phyloP scores from a whole-genome alignment of 768 basidiomycete species.

The Coprinopsis strossmayeri region DNA sequence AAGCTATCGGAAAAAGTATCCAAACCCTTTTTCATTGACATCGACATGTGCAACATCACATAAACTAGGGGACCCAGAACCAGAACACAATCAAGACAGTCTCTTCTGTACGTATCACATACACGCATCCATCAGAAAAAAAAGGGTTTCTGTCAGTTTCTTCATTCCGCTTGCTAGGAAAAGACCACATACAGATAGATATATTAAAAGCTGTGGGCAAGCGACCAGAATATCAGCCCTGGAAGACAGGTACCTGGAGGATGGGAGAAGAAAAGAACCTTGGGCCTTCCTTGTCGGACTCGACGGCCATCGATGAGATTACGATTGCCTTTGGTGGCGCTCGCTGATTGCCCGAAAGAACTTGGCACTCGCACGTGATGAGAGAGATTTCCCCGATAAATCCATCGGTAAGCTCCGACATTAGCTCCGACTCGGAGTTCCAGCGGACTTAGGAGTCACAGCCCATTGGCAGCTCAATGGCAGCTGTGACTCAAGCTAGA shows the following conservation, averaged over 20 bases:
- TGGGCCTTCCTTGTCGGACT: too few relatives aligned
- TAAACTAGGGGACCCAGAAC: not conserved
- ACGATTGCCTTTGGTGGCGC: too few relatives aligned
- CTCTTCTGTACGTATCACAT: too few relatives aligned
- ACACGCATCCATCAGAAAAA: too few relatives aligned
- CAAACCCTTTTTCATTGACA: not conserved
- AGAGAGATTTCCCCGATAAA: slow-evolving; percentile 3
- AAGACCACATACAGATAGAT: too few relatives aligned
- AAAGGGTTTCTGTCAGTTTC: too few relatives aligned
- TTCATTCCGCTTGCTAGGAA: too few relatives aligned
- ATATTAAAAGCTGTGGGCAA: not conserved
- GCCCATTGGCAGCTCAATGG: too few relatives aligned
- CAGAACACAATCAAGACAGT: too few relatives aligned
- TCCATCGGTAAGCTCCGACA: not conserved
- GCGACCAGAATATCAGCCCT: not conserved
- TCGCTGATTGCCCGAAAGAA: too few relatives aligned
- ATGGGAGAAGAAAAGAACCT: not conserved
- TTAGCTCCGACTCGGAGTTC: not conserved
- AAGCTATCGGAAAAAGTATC: not conserved
- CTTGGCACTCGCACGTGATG: not conserved
- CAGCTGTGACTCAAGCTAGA: too few relatives aligned
- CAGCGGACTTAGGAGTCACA: too few relatives aligned
- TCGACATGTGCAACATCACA: not conserved
- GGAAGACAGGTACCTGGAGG: not conserved
- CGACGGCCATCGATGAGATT: not conserved